Percentiles rank a stretch among this genome's conserved stretches.
phyloP scores from a whole-genome alignment of 495 filamentous ascomycete species.

The Neurospora sp. region DNA sequence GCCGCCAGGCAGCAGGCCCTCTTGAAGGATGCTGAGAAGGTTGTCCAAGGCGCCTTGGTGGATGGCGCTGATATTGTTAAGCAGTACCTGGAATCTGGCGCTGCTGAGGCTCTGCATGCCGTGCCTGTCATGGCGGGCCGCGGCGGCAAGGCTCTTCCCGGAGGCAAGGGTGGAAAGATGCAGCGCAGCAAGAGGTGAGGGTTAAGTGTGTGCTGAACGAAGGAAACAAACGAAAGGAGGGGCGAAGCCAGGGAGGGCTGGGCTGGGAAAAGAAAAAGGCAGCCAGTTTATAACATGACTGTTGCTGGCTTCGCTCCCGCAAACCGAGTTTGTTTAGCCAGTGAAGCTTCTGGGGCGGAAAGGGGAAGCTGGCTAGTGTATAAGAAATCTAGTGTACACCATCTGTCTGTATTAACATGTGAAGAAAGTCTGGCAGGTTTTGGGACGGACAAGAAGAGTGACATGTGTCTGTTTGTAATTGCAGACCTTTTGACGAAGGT shows the following conservation, averaged over 20 bases:
- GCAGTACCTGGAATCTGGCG: slow-evolving; percentile 17
- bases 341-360: background rate
- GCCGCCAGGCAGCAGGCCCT: slow-evolving; percentile 41
- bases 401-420: slow-evolving; percentile 7
- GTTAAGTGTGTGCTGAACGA: background rate
- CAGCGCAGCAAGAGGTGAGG: background rate
- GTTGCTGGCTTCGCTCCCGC: background rate
- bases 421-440: background rate
- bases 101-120: background rate
- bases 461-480: background rate
- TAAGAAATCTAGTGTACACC: slow-evolving; percentile 9
- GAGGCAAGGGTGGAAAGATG: background rate
- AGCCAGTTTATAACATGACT: background rate
- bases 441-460: background rate
- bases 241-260: background rate
- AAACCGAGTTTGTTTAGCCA: background rate
- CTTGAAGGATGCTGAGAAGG: slow-evolving; percentile 35
- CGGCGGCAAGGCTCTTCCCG: background rate
- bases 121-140: slow-evolving; percentile 2
- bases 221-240: background rate
- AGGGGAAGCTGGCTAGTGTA: slow-evolving; percentile 4
- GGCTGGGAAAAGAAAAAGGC: background rate
- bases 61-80: slow-evolving; percentile 46
- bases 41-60: slow-evolving; percentile 37
- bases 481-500: background rate